phyloP scores from a whole-genome alignment of 2,329 filamentous ascomycete species.

The Cadophora gregata region DNA sequence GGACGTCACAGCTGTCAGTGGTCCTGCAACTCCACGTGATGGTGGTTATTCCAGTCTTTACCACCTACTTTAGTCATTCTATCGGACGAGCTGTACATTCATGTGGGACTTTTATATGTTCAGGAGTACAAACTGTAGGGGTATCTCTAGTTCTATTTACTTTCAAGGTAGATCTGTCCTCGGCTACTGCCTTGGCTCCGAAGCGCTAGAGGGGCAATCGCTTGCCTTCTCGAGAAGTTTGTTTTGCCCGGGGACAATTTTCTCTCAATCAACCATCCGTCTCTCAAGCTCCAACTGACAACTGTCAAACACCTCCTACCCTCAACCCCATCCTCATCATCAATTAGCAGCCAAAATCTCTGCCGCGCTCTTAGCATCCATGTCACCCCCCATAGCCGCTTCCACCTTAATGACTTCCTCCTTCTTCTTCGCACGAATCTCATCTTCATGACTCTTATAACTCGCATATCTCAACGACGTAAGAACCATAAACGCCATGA shows the following conservation, averaged over 20 bases:
- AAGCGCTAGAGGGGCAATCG: too few relatives aligned
- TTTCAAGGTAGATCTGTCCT: background rate
- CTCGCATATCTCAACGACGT: constrained; percentile 65
- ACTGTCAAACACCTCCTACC: too few relatives aligned
- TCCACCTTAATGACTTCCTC: constrained; percentile 49
- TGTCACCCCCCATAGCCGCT: constrained; percentile 43
- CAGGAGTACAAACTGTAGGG: background rate
- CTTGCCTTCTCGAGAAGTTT: too few relatives aligned
- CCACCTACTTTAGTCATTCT: too few relatives aligned
- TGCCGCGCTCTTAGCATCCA: constrained; percentile 57
- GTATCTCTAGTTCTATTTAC: constrained; percentile 1
- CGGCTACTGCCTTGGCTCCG: background rate
- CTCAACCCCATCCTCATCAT: background rate
- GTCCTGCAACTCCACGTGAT: background rate
- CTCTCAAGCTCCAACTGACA: too few relatives aligned
- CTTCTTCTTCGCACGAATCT: constrained; percentile 40
- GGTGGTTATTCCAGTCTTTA: background rate
- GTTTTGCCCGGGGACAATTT: too few relatives aligned
- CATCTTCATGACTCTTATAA: constrained; percentile 50
- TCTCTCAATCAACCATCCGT: background rate
- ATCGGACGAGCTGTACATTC: too few relatives aligned
- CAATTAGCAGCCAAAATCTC: constrained; percentile 64
- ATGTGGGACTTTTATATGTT: too few relatives aligned
- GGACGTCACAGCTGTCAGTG: background rate
- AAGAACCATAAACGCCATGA: constrained; percentile 68